Evolutionary conservation across 306 rosid genomes (phyloP), one percentile per base, ranked within the genome.

Genomic region (Medicago truncatula): DNA sequence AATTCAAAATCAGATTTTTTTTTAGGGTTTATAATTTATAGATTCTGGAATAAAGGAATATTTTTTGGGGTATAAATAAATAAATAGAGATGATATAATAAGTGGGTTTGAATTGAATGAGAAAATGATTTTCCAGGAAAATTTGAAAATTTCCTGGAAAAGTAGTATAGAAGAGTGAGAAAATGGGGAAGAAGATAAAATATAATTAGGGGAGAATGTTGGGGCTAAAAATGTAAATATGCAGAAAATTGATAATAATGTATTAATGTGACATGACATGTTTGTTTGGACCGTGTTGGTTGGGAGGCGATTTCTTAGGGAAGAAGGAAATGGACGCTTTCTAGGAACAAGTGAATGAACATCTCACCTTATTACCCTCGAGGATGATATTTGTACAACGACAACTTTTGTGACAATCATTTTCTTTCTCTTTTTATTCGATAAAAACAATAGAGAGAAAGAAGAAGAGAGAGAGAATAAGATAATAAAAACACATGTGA

Each of bases 101-200:
- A 65, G 18, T 20, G 61, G 40, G 47, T 6, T 36, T 68, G 56
- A 47, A 44, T 61, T 31, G 65, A 81, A 74, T 39, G 11, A 59
- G 68, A 15, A 23, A 15, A 14, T 12, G 5, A 65, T 14, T 69
- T 78, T 85, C 85, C 81, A 78, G 85, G 83, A 85, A 85, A 74
- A 70, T 61, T 13, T n/a, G 1, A 2, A 81, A 81, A 73, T 81
- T 81, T 78, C 83, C 83, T 74, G 88, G 81, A 78, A 85, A 74
- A 78, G 7, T 2, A 38, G 18, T 40, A 4, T 38, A 20, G 16
- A 74, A 40, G 6, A 60, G 57, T 74, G 70, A 50, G 40, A 18
- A 46, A 53, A 60, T 31, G 40, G 0, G 73, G 13, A 23, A 5
- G 69, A 17, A 53, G 4, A 52, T 10, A 9, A 17, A 4, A 52